Percentiles rank a stretch among this genome's conserved stretches.
Evolutionary conservation across 2,329 filamentous ascomycete species (phyloP).

Genomic region (Amylocarpus encephaloides): DNA sequence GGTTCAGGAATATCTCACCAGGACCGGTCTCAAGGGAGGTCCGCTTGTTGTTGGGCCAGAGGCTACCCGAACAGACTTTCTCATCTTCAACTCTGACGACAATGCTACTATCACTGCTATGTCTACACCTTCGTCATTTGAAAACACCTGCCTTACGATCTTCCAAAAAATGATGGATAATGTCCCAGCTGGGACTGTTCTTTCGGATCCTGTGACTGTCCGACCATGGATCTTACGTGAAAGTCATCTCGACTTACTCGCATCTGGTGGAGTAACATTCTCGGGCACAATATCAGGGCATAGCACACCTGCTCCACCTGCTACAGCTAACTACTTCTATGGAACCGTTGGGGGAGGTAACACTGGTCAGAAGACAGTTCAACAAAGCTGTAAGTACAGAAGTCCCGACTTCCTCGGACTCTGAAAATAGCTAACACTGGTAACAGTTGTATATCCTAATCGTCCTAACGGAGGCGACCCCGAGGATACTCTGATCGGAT

Average conservation of each 20-base stretch:
- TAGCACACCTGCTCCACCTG: constrained; percentile 2
- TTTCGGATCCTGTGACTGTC: constrained; percentile 14
- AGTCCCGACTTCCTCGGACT: too few species aligned
- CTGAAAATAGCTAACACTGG: too few species aligned
- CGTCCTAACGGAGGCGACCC: too few species aligned
- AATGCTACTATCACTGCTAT: constrained; percentile 19
- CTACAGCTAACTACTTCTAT: constrained; percentile 13
- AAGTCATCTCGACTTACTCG: constrained; percentile 11
- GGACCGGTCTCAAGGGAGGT: constrained; percentile 11
- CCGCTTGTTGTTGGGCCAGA: constrained; percentile 14
- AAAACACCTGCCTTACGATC: constrained; percentile 12
- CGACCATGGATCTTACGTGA: constrained; percentile 12
- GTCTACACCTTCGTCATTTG: constrained; percentile 11
- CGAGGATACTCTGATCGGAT: background rate
- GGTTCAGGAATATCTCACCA: constrained; percentile 14
- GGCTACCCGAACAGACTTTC: constrained; percentile 11
- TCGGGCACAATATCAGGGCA: constrained; percentile 4
- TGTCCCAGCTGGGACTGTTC: constrained; percentile 10
- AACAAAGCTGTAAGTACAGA: constrained; percentile 7
- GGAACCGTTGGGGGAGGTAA: constrained; percentile 9
- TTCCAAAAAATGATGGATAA: constrained; percentile 21
- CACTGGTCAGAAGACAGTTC: background rate
- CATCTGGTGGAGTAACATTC: constrained; percentile 8
- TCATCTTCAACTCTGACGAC: constrained; percentile 15
- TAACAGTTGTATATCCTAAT: too few species aligned